Percentiles rank a stretch among this genome's conserved stretches.
Conservation (phyloP, 495 filamentous ascomycete species). For the Penicillium turbatum region DNA sequence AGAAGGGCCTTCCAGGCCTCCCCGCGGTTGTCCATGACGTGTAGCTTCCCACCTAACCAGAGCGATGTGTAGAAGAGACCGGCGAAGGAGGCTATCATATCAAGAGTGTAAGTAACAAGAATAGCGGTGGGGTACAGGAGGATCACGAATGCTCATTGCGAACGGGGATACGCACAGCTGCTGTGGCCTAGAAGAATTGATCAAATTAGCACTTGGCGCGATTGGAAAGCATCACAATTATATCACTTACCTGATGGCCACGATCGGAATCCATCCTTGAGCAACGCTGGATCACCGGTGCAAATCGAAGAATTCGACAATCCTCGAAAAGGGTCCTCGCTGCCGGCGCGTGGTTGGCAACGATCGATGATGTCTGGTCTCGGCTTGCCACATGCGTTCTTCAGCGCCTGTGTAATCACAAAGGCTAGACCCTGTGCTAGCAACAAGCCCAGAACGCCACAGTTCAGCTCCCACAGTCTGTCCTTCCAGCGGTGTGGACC, state of each 20-base stretch:
- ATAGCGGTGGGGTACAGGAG: background rate
- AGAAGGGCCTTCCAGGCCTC: slow-evolving; percentile 71
- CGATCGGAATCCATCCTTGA: slow-evolving; percentile 83
- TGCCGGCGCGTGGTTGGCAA: slow-evolving; percentile 50
- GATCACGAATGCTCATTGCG: background rate
- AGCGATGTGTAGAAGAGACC: slow-evolving; percentile 76
- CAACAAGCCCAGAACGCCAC: slow-evolving; percentile 68
- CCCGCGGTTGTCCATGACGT: slow-evolving; percentile 62
- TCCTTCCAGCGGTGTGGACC: slow-evolving; percentile 65
- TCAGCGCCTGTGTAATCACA: slow-evolving; percentile 76
- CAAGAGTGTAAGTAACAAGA: slow-evolving; percentile 2
- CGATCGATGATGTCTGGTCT: slow-evolving; percentile 74
- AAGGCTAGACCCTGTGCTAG: slow-evolving; percentile 64
- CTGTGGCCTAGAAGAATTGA: slow-evolving; percentile 45
- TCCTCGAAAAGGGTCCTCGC: slow-evolving; percentile 39
- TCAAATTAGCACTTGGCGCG: slow-evolving; percentile 1
- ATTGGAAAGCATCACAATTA: background rate
- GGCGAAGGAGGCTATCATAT: slow-evolving; percentile 56
- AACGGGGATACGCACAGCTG: slow-evolving; percentile 43
- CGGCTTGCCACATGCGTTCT: slow-evolving; percentile 83
- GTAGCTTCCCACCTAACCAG: slow-evolving; percentile 52
- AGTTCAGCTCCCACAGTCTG: slow-evolving; percentile 78
- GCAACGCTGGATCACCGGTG: slow-evolving; percentile 54
- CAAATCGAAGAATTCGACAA: slow-evolving; percentile 67
- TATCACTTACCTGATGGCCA: slow-evolving; percentile 63